Conservation (phyloP, 192 early-diverging fungal genomes). For the Backusella liffmaniae region DNA sequence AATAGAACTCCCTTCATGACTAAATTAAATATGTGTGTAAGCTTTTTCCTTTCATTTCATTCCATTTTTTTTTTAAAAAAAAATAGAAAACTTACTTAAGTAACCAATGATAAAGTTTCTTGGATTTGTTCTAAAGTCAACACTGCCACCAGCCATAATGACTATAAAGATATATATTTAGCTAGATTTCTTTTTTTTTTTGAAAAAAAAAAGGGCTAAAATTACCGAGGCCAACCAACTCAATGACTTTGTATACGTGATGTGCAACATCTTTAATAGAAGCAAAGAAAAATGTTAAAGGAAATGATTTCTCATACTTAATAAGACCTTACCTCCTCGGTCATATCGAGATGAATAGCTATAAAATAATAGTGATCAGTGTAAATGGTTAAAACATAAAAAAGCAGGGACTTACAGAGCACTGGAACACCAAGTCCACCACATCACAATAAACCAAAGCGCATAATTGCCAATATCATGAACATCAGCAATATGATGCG, state of each 20-base stretch:
- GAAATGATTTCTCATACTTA: not conserved
- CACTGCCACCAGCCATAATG: conserved; percentile 32
- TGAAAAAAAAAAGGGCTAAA: not conserved
- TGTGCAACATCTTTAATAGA: conserved; percentile 28
- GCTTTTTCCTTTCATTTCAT: not conserved
- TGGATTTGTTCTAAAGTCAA: conserved; percentile 6
- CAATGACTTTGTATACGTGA: conserved; percentile 33
- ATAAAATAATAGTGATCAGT: not conserved
- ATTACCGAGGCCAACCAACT: conserved; percentile 28
- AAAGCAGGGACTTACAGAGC: conserved; percentile 16
- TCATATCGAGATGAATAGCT: conserved; percentile 34
- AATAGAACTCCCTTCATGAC: conserved; percentile 33
- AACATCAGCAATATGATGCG: conserved; percentile 37
- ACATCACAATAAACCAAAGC: conserved; percentile 38
- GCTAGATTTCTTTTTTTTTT: not conserved
- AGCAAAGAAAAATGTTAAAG: not conserved
- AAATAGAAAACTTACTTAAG: conserved; percentile 19
- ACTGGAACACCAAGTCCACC: conserved; percentile 41
- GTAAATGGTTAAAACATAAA: not conserved
- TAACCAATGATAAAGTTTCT: conserved; percentile 32
- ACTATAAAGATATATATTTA: not conserved
- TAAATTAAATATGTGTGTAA: not conserved
- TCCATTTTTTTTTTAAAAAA: not conserved
- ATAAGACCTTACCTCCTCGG: conserved; percentile 9
- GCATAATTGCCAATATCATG: conserved; percentile 33